phyloP scores from a whole-genome alignment of 768 basidiomycete genomes.

The Albatrellus ellisii region DNA sequence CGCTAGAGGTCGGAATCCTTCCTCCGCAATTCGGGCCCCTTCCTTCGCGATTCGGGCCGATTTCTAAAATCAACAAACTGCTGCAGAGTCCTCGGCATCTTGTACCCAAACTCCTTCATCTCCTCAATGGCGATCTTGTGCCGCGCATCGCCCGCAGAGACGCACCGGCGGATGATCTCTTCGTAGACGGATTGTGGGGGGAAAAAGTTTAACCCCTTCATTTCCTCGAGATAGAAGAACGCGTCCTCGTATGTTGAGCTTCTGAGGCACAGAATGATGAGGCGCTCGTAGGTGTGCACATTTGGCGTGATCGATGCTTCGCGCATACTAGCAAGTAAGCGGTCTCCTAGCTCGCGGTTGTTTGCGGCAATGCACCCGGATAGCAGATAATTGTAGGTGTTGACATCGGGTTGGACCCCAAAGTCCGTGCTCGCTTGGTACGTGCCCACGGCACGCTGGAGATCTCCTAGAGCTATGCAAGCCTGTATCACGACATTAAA shows the following conservation, averaged over 20 bases:
- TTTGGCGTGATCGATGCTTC: constrained; percentile 40
- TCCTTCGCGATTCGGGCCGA: too few relatives aligned
- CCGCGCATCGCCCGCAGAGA: constrained; percentile 42
- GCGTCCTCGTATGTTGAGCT: constrained; percentile 73
- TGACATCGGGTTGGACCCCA: constrained; percentile 38
- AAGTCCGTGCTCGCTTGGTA: constrained; percentile 53
- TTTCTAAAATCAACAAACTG: constrained; percentile 22
- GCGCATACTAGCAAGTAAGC: constrained; percentile 55
- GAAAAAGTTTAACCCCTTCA: constrained; percentile 51
- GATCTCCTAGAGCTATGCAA: constrained; percentile 42
- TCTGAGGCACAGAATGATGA: constrained; percentile 59
- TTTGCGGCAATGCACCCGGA: constrained; percentile 44
- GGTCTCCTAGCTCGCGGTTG: constrained; percentile 57
- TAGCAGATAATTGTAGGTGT: constrained; percentile 60
- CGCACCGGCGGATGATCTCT: constrained; percentile 44
- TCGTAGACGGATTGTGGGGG: constrained; percentile 47
- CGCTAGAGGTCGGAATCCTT: too few relatives aligned
- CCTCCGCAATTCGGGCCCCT: too few relatives aligned
- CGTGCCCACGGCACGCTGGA: constrained; percentile 67
- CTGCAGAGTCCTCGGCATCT: constrained; percentile 19
- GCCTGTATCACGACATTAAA: constrained; percentile 60
- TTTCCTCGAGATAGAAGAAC: constrained; percentile 81
- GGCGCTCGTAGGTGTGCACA: constrained; percentile 45
- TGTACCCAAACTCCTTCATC: constrained; percentile 50
- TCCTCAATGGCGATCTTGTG: constrained; percentile 56